These are phyloP conservation scores for Helicostylum pulchrum DNA, from an alignment of 192 early-diverging fungal genomes.

Conservation along the genomic window DNA sequence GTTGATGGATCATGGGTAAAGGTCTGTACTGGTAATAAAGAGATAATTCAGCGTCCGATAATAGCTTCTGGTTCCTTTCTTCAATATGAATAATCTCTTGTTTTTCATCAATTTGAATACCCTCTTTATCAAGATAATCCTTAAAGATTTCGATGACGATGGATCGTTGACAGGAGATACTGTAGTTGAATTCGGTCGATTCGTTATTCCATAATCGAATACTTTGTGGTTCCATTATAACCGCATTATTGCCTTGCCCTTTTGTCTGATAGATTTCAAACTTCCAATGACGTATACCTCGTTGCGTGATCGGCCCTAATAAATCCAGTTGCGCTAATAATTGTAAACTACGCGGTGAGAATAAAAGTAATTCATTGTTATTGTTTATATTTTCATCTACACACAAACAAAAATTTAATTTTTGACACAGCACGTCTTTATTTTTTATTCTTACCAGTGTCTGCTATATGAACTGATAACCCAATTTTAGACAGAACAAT, in stretches of 20 bases:
- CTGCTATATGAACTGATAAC: conserved; percentile 19
- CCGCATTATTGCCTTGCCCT: conserved; percentile 2
- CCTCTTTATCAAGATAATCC: conserved; percentile 2
- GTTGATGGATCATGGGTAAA: neutral
- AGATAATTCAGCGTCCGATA: neutral
- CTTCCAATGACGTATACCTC: conserved; percentile 17
- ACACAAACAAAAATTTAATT: too few species aligned
- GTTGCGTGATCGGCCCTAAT: neutral
- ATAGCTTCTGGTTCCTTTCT: neutral
- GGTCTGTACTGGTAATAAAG: conserved; percentile 19
- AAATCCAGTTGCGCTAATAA: conserved; percentile 13
- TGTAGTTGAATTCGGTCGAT: conserved; percentile 21
- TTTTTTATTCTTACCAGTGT: conserved; percentile 23
- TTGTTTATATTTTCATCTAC: conserved; percentile 15
- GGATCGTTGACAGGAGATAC: conserved; percentile 14
- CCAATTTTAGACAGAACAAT: conserved; percentile 13
- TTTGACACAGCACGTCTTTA: neutral
- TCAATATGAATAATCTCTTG: conserved; percentile 10
- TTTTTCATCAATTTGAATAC: conserved; percentile 19
- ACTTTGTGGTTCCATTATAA: conserved; percentile 6
- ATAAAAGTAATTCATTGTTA: conserved; percentile 9
- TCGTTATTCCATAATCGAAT: conserved; percentile 25
- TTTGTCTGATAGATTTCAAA: conserved; percentile 12
- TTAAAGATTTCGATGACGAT: conserved; percentile 18
- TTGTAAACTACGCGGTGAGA: conserved; percentile 21